These are phyloP conservation scores for Mycena epipterygia DNA, from an alignment of 768 basidiomycete species.

Conservation along the genomic window DNA sequence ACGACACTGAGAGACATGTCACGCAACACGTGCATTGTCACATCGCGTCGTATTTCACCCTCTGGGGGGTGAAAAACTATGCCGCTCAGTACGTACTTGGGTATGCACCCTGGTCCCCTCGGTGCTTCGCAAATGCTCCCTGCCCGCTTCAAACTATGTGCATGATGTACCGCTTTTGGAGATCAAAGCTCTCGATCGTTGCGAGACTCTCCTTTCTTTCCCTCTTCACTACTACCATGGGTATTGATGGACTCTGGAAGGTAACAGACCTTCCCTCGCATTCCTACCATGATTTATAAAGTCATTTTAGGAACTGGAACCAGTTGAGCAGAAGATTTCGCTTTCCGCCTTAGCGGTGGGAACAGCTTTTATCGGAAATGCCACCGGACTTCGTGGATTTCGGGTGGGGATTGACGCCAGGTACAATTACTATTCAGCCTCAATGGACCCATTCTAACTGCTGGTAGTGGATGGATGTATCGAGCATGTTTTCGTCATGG, in stretches of 20 bases:
- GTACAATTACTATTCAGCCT: background rate
- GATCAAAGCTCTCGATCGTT: background rate
- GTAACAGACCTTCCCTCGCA: background rate
- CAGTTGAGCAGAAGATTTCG: constrained; percentile 48
- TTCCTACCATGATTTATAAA: background rate
- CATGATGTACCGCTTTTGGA: background rate
- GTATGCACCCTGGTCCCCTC: too few species aligned
- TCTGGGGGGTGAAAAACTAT: too few species aligned
- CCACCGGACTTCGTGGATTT: constrained; percentile 46
- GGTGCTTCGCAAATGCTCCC: too few species aligned
- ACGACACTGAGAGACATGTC: too few species aligned
- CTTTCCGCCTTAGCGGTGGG: constrained; percentile 47
- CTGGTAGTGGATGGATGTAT: constrained; percentile 31
- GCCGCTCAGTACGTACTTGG: too few species aligned
- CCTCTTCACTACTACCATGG: background rate
- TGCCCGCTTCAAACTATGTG: background rate
- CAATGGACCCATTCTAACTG: background rate
- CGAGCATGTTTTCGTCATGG: constrained; percentile 46
- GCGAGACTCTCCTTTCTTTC: constrained; percentile 1
- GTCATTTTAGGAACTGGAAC: constrained; percentile 48
- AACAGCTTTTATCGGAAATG: constrained; percentile 49
- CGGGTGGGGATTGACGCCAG: constrained; percentile 57
- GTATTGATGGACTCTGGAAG: constrained; percentile 7
- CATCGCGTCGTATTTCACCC: too few species aligned
- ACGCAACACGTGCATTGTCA: too few species aligned